A percentile compares a stretch with the other conserved stretches of the same genome.
Evolutionary conservation across 768 basidiomycete species (phyloP).

Genomic region (Termitomyces bulborhizus): DNA sequence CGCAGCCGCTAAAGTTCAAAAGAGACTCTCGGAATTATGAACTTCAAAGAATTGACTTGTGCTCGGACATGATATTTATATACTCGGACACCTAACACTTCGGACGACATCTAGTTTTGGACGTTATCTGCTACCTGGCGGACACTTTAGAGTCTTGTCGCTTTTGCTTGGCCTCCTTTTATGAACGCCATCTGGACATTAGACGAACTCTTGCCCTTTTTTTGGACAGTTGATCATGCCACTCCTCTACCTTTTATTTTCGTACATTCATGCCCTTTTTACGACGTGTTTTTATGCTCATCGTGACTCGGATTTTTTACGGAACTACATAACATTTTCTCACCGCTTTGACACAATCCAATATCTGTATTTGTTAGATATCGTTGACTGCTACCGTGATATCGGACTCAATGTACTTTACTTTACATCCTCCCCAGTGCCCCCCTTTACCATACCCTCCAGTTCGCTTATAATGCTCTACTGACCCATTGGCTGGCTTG

Average conservation of each 20-base stretch:
- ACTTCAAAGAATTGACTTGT: slow-evolving; percentile 3
- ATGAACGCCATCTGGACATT: slow-evolving; percentile 14
- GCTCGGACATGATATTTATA: slow-evolving; percentile 8
- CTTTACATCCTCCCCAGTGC: slow-evolving; percentile 2
- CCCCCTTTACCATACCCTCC: neutral
- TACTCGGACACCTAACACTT: slow-evolving; percentile 6
- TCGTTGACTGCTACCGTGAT: neutral
- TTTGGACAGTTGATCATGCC: slow-evolving; percentile 13
- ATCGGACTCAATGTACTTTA: slow-evolving; percentile 4
- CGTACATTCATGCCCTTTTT: slow-evolving; percentile 3
- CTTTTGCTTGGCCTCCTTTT: slow-evolving; percentile 12
- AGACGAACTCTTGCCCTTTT: slow-evolving; percentile 16
- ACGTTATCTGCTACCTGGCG: slow-evolving; percentile 9
- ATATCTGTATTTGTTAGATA: slow-evolving; percentile 17
- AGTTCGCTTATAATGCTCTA: slow-evolving; percentile 13
- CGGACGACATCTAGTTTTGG: slow-evolving; percentile 2
- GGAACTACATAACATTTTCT: slow-evolving; percentile 2
- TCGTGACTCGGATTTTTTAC: slow-evolving; percentile 1
- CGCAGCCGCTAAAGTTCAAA: slow-evolving; percentile 35
- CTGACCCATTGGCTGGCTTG: slow-evolving; percentile 10
- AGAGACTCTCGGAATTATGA: slow-evolving; percentile 29
- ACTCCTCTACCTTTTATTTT: neutral
- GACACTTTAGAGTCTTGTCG: slow-evolving; percentile 18
- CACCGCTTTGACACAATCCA: slow-evolving; percentile 2
- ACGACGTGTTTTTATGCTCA: slow-evolving; percentile 2